Evolutionary conservation across 106 monocot genomes (phyloP), one percentile per base, ranked within the genome.

Genomic region (Dioscorea dumetorum): DNA sequence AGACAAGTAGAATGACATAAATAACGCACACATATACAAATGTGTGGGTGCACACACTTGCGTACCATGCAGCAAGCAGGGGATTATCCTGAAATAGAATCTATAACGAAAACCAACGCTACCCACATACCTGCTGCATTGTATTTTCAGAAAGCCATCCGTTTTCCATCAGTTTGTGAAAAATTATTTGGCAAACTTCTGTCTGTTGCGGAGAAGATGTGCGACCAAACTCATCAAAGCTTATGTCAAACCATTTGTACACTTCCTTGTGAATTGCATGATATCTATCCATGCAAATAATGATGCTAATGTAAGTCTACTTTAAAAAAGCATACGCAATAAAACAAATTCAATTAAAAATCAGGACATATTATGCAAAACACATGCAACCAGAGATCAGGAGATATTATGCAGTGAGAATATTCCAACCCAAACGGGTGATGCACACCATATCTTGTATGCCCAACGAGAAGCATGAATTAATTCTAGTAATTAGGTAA

Each of bases 211-310:
- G 88, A 53, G 74, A 67, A 19, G 94, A 95, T 19, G 94, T 95
- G 50, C 94, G 85, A 18, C 94, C 94, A 85, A 95, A 95, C 49
- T 91, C 61, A 74, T 95, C 94, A 78, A 95, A 95, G 20, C 79
- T 83, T 66, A 95, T 95, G 67, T 80, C 79, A 66, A 95, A 91
- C 94, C 94, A 95, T 24, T 91, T 64, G 61, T 95, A 95, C 4
- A 95, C 85, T 4, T 87, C 85, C 15, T 77, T 88, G 77, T 95
- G 94, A 69, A 95, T 91, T 19, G 78, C 83, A 81, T 95, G 85
- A 57, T 95, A 95, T 60, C 94, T 95, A 54, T 34, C 63, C 20
- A 19, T 19, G 10, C 11, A 24, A 15, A 28, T 11, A 33, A 24
- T 4, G 28, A 31, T 62, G 12, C 61, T 16, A 12, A 3, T 62